Evolutionary conservation across 75 land plant genomes (phyloP), one percentile per base, ranked within the genome.

Genomic region (Cupressus sempervirens): DNA sequence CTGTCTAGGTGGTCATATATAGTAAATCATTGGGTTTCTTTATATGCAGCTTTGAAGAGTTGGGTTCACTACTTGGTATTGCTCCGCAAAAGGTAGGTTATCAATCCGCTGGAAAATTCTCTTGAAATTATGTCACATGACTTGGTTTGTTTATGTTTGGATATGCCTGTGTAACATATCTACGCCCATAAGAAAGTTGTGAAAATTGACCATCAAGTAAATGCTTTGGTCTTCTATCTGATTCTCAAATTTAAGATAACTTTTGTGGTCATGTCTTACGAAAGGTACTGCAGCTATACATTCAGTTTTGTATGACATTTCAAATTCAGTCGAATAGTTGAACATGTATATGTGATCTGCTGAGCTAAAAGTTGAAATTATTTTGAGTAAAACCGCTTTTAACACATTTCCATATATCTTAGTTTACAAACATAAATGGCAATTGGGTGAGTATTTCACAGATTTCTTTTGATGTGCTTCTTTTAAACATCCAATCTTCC

Each of bases 21-120:
- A 40, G 34, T 36, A n/a, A 32, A 38, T 83, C 43, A 87, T 85
- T 48, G 32, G 18, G 9, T 43, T 0, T 45, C 32, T n/a, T 70
- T 72, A 14, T 76, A 12, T 84, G 76, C 93, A 98, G 99, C 86
- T 96, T 98, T 89, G 99, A 98, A 76, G 99, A 96, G 80, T 80
- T 98, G 83, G 99, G 99, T 46, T 90, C 95, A 40, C 89, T 98
- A 87, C 91, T 98, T 35, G 99, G 98, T 72, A 98, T 98, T 88
- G 88, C 89, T 88, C 97, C 99, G 86, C 94, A 93, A 56, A 96
- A 98, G 99, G 99, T 98, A 86, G 68, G 35, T 80, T 77, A 65
- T 35, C 15, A 11, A 7, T 35, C 32, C 15, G 13, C 35, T 72
- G 35, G 13, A 11, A 32, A 23, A 34, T 72, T 32, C 74, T 72